Evolutionary conservation across 257 asterid genomes (phyloP), one percentile per base, ranked within the genome.

Genomic region (Vinca minor): DNA sequence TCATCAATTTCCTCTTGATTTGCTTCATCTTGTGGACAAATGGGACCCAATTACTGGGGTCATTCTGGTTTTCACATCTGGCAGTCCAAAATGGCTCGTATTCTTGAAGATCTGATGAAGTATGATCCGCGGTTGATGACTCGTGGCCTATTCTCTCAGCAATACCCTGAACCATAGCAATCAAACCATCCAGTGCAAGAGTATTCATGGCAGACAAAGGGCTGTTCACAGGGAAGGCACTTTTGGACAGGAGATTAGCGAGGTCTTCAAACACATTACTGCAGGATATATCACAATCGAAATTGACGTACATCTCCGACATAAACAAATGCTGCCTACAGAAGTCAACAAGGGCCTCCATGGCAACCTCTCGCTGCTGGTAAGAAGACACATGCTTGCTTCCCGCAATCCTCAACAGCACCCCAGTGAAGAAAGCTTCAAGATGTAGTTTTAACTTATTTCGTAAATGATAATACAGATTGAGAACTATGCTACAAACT

Each of bases 301-400:
- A 91, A 77, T 91, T 88, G 71, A 89, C 98, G 71, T 82, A 91
- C 81, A 88, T 68, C 84, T 91, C 98, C 39, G 87, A 52, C 59
- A 78, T 78, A 70, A 88, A 91, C 80, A 74, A 81, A 63, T 87
- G 85, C 82, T 88, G 98, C 81, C 98, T 85, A 79, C 98, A 91
- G 72, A 91, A 81, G 78, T 91, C 98, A 64, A 88, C 87, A 69
- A 91, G 85, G 65, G 93, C 89, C 74, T 91, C 98, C 95, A 91
- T 82, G 57, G 98, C 95, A 81, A 88, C 98, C 79, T 91, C 98
- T 77, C 86, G 94, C 78, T 73, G 95, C 71, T 88, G 96, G 84
- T 87, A 93, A 29, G 97, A 89, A 72, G 90, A 85, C 47, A 95
- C 95, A 72, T 82, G 80, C 76, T 83, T 82, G 73, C 89, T 84